These are phyloP conservation scores for Coniochaeta pulveracea DNA, from an alignment of 2,329 filamentous ascomycete species.

Conservation along the genomic window DNA sequence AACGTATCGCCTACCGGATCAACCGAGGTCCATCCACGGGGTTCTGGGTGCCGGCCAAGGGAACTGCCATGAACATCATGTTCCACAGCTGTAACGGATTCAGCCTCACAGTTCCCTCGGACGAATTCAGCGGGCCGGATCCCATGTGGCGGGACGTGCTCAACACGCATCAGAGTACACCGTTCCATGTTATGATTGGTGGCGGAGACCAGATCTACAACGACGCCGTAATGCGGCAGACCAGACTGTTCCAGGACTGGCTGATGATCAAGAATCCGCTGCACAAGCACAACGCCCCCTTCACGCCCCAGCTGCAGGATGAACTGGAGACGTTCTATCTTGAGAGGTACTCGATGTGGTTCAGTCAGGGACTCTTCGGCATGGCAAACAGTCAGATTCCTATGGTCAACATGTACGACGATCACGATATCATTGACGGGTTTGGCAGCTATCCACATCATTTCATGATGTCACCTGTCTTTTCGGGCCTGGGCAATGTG, in stretches of 20 bases:
- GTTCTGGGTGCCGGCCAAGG: conserved; percentile 86
- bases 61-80: conserved; percentile 95
- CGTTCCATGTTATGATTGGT: conserved; percentile 97
- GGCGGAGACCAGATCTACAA: conserved; percentile 98
- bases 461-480: conserved; percentile 85
- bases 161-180: conserved; percentile 79
- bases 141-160: conserved; percentile 94
- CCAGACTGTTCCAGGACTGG: conserved; percentile 73
- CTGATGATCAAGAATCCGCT: conserved; percentile 66
- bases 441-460: conserved; percentile 87
- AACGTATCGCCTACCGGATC: conserved; percentile 89
- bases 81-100: conserved; percentile 98
- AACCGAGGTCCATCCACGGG: conserved; percentile 79
- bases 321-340: conserved; percentile 86
- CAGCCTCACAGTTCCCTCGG: conserved; percentile 63
- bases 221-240: conserved; percentile 68
- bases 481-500: conserved; percentile 78
- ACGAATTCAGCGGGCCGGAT: conserved; percentile 82
- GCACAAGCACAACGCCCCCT: conserved; percentile 68
- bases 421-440: conserved; percentile 85
- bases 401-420: conserved; percentile 97
- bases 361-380: conserved; percentile 89
- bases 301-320: conserved; percentile 71
- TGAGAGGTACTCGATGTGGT: conserved; percentile 85
- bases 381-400: conserved; percentile 90